These are phyloP conservation scores for Penicillium sp. DNA, from an alignment of 2,329 filamentous ascomycete species.

Conservation along the genomic window DNA sequence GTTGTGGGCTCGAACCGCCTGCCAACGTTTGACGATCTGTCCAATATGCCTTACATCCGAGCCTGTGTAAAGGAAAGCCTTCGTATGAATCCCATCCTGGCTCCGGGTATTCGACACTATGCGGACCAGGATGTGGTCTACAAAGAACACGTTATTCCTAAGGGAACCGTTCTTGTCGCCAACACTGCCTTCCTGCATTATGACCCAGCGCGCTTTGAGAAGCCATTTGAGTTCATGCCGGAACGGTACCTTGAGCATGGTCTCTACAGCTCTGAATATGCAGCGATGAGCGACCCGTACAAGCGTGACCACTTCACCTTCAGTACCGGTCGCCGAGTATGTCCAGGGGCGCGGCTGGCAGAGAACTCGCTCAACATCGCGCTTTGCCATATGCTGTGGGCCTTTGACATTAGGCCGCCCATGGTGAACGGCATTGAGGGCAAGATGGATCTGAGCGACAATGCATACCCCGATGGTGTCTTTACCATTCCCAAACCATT, in stretches of 20 bases:
- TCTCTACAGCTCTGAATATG: neutral
- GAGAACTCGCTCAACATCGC: slow-evolving; percentile 8
- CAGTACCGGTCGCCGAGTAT: slow-evolving; percentile 5
- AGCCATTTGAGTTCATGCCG: slow-evolving; percentile 6
- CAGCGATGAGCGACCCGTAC: neutral
- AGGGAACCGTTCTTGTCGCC: neutral
- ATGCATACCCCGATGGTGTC: slow-evolving; percentile 1
- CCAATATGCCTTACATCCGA: slow-evolving; percentile 1
- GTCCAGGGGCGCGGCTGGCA: slow-evolving; percentile 4
- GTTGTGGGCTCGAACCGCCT: neutral
- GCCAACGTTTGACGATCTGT: neutral
- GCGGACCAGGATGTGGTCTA: neutral
- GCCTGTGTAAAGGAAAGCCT: slow-evolving; percentile 5
- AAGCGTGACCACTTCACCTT: slow-evolving; percentile 10
- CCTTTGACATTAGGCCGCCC: slow-evolving; percentile 4
- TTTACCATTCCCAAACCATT: slow-evolving; percentile 7
- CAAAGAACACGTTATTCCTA: neutral
- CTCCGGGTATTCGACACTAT: slow-evolving; percentile 2
- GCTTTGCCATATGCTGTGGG: slow-evolving; percentile 7
- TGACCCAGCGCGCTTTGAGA: slow-evolving; percentile 2
- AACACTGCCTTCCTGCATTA: slow-evolving; percentile 2
- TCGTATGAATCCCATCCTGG: slow-evolving; percentile 1
- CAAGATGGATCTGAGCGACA: neutral
- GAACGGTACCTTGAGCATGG: slow-evolving; percentile 7
- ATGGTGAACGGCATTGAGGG: neutral